Percentiles rank a stretch among this genome's conserved stretches.
phyloP scores from a whole-genome alignment of 768 basidiomycete species.

The Rhizopogon vinicolor region DNA sequence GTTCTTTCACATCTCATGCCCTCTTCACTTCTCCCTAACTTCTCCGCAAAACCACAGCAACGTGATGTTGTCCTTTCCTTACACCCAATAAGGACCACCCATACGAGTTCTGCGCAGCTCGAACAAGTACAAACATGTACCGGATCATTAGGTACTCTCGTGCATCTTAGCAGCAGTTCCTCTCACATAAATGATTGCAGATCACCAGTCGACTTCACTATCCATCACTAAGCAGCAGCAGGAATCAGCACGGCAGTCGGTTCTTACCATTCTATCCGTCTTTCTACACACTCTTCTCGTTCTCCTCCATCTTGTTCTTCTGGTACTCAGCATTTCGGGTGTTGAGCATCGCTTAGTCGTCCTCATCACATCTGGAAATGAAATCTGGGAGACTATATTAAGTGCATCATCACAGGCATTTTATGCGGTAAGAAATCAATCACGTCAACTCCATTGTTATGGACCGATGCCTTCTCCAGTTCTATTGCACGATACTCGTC shows the following conservation, averaged over 20 bases:
- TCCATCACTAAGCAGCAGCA: too few relatives aligned
- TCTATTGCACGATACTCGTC: conserved; percentile 14
- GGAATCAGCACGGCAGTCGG: background rate
- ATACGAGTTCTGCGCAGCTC: background rate
- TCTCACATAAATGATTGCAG: background rate
- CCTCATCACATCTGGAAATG: background rate
- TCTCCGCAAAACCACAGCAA: background rate
- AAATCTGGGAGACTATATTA: background rate
- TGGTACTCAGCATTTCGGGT: background rate
- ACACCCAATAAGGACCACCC: background rate
- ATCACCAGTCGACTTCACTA: background rate
- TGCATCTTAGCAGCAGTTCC: background rate
- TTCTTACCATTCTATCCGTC: background rate
- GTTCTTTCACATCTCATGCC: background rate
- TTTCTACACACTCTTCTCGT: background rate
- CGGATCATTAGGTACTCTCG: background rate
- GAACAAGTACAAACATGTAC: background rate
- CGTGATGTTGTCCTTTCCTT: background rate
- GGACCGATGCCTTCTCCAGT: conserved; percentile 1
- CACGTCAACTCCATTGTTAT: background rate
- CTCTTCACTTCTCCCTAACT: background rate
- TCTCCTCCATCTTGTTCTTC: background rate
- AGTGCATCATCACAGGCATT: conserved; percentile 1
- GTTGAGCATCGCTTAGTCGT: conserved; percentile 2
- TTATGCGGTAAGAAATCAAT: background rate